These are phyloP conservation scores for Solanum etuberosum DNA, from an alignment of 257 asterid species.

Conservation along the genomic window DNA sequence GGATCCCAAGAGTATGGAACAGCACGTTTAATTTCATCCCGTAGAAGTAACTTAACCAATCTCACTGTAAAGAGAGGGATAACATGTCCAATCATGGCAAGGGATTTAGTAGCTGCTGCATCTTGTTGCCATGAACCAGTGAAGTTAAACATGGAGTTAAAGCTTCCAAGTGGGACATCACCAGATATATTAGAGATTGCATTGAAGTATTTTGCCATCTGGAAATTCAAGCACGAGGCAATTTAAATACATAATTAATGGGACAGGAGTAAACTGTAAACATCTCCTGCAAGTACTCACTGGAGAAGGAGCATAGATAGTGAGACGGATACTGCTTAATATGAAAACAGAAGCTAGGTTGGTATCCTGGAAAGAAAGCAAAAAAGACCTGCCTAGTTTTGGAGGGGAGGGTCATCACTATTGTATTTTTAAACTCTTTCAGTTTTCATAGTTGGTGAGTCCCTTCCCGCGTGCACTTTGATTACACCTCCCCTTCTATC, in stretches of 20 bases:
- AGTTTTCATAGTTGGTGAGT: not conserved
- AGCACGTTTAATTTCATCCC: conserved; percentile 68
- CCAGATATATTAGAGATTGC: conserved; percentile 62
- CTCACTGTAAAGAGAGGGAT: conserved; percentile 52
- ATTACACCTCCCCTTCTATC: not conserved
- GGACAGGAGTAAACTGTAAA: not conserved
- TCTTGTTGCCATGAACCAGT: conserved; percentile 93
- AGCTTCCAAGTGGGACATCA: conserved; percentile 81
- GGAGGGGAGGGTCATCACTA: not conserved
- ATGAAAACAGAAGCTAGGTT: not conserved
- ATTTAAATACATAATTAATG: not conserved
- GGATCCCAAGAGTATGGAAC: conserved; percentile 99
- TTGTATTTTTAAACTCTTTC: not conserved
- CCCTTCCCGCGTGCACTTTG: not conserved
- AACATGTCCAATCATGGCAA: conserved; percentile 73
- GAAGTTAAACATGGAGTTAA: conserved; percentile 95
- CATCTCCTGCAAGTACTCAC: not conserved
- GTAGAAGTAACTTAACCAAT: conserved; percentile 42
- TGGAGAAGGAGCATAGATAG: not conserved
- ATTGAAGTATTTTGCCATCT: conserved; percentile 90
- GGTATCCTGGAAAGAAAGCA: not conserved
- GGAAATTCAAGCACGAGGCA: conserved; percentile 16
- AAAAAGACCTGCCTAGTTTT: not conserved
- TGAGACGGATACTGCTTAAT: not conserved
- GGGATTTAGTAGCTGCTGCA: conserved; percentile 87